phyloP scores from a whole-genome alignment of 805 yeast species.

The Saturnispora saitoi region DNA sequence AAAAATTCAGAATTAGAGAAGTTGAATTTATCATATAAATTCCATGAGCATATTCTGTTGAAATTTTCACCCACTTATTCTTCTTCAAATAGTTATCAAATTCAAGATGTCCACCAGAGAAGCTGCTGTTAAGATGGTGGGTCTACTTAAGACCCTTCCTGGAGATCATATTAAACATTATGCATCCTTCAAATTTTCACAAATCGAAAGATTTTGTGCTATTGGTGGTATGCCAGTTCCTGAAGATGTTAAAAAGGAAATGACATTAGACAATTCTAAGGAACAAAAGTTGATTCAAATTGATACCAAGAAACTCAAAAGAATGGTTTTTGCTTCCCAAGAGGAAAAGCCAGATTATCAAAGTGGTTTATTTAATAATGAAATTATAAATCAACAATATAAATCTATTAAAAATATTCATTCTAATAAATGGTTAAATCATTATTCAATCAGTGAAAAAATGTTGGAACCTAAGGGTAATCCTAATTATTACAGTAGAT shows the following conservation, averaged over 20 bases:
- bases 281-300: conserved; percentile 29
- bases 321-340: conserved; percentile 29
- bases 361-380: conserved; percentile 43
- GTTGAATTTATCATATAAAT: neutral
- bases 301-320: conserved; percentile 31
- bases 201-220: conserved; percentile 46
- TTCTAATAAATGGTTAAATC: conserved; percentile 52
- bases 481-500: conserved; percentile 65
- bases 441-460: conserved; percentile 58
- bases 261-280: conserved; percentile 27
- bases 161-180: conserved; percentile 59
- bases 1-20: neutral
- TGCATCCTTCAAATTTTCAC: conserved; percentile 61
- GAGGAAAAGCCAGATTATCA: conserved; percentile 34
- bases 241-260: conserved; percentile 30
- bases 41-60: conserved; percentile 2
- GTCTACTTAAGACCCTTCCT: conserved; percentile 54
- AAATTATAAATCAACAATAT: conserved; percentile 43
- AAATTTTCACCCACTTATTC: neutral
- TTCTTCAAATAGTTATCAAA: neutral
- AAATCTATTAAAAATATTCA: conserved; percentile 48
- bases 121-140: conserved; percentile 45
- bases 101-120: conserved; percentile 8
- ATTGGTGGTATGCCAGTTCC: conserved; percentile 40
- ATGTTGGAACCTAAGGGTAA: conserved; percentile 76